Conservation (phyloP, 2,329 filamentous ascomycete species). For the Cyclaneusma minus region DNA sequence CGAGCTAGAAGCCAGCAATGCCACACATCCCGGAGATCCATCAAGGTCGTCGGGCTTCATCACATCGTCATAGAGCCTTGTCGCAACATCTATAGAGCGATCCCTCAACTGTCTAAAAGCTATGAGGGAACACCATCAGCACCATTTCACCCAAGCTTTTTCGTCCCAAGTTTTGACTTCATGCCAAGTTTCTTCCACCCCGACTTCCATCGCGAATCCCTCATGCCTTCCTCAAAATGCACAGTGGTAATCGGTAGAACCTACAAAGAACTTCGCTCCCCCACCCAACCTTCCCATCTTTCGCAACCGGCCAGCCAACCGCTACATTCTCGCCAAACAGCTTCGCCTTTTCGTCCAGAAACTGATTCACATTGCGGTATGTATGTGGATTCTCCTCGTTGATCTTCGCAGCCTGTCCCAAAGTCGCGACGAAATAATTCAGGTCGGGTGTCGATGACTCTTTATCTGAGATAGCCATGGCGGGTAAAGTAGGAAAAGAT, state of each 20-base stretch:
- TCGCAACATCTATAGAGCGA: constrained; percentile 21
- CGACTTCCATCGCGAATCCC: too few relatives aligned
- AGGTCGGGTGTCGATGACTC: constrained; percentile 5
- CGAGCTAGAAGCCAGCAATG: constrained; percentile 39
- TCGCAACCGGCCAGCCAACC: constrained; percentile 30
- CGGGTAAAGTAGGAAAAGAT: too few relatives aligned
- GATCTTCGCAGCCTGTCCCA: constrained; percentile 32
- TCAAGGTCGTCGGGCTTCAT: neutral
- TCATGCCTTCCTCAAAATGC: too few relatives aligned
- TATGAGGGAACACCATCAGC: constrained; percentile 8
- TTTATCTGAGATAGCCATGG: too few relatives aligned
- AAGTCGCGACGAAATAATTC: constrained; percentile 46
- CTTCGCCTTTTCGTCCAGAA: constrained; percentile 32
- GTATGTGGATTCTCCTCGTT: constrained; percentile 24
- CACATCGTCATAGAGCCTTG: too few relatives aligned
- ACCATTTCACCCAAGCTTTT: too few relatives aligned
- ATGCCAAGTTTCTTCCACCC: neutral
- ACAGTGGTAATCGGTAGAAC: too few relatives aligned
- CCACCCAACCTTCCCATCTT: constrained; percentile 1
- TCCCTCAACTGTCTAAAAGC: constrained; percentile 17
- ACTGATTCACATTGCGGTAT: constrained; percentile 33
- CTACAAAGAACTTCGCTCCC: constrained; percentile 6
- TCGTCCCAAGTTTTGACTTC: constrained; percentile 1
- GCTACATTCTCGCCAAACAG: constrained; percentile 24
- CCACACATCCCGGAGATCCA: constrained; percentile 21